These are phyloP conservation scores for Priceomyces medius DNA, from an alignment of 805 yeast genomes.

Conservation along the genomic window DNA sequence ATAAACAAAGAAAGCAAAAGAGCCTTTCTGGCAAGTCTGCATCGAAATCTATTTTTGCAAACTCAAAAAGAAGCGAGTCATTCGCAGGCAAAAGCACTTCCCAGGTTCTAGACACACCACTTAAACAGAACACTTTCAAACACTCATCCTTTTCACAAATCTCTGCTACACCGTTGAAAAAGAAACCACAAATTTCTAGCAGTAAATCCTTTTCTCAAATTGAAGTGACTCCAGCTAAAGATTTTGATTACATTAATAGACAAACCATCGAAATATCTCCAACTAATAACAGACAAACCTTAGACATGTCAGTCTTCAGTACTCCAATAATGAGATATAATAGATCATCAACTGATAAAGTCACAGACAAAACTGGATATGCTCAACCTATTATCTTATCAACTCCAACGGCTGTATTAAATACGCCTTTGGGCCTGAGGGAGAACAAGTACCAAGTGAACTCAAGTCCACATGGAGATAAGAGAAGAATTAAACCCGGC, in stretches of 20 bases:
- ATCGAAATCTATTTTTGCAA: slow-evolving; percentile 22
- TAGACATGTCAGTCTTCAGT: not conserved
- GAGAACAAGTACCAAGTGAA: not conserved
- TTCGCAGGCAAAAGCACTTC: slow-evolving; percentile 9
- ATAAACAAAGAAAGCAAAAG: not conserved
- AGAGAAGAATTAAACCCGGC: slow-evolving; percentile 27
- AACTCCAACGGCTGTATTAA: not conserved
- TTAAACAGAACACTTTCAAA: slow-evolving; percentile 12
- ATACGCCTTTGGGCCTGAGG: not conserved
- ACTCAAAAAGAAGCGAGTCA: slow-evolving; percentile 22
- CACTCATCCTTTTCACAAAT: slow-evolving; percentile 1
- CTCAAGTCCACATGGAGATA: not conserved
- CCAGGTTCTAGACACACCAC: slow-evolving; percentile 28
- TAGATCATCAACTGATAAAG: not conserved
- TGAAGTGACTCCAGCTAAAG: slow-evolving; percentile 25
- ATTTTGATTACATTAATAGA: not conserved
- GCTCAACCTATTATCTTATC: not conserved
- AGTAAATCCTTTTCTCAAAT: slow-evolving; percentile 20
- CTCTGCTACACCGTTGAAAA: not conserved
- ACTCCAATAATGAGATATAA: not conserved
- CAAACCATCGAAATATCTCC: not conserved
- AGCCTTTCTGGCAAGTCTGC: slow-evolving; percentile 10
- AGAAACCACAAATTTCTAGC: slow-evolving; percentile 4
- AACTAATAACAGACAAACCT: not conserved
- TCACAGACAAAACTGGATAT: not conserved